Evolutionary conservation across 23 red algal genomes (phyloP).

Genomic region (Agarophyton chilense): DNA sequence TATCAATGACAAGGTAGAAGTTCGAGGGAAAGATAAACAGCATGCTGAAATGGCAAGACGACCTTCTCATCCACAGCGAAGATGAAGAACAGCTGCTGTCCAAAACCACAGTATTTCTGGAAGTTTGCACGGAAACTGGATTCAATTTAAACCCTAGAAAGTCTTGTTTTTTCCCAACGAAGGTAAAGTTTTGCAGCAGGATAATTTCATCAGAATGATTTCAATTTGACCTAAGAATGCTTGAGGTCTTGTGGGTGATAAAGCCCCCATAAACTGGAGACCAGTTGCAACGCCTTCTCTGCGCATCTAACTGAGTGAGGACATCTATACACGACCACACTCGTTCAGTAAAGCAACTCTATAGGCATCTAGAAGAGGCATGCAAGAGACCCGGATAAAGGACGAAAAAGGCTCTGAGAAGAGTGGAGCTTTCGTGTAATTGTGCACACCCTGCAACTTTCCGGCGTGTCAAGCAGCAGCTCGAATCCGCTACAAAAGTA

Average conservation of each 20-base stretch:
- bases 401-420: too few species aligned
- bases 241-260: background rate
- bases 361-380: too few species aligned
- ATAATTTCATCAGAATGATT: conserved; percentile 13
- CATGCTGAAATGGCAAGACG: conserved; percentile 20
- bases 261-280: too few species aligned
- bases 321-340: background rate
- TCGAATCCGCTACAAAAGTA: background rate
- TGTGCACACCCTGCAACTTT: too few species aligned
- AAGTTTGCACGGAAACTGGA: background rate
- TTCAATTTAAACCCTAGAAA: conserved; percentile 33
- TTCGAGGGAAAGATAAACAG: too few species aligned
- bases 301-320: conserved; percentile 20
- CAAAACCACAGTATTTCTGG: too few species aligned
- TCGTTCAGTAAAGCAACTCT: background rate
- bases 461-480: too few species aligned
- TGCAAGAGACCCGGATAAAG: too few species aligned
- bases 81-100: background rate
- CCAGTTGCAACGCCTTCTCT: conserved; percentile 38
- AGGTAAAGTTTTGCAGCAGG: conserved; percentile 34
- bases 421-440: too few species aligned
- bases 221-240: background rate
- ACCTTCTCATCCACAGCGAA: conserved; percentile 5
- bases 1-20: too few species aligned
- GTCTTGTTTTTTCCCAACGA: background rate